These are phyloP conservation scores for Monosporascus sp. DNA, from an alignment of 2,329 filamentous ascomycete genomes.

Conservation along the genomic window DNA sequence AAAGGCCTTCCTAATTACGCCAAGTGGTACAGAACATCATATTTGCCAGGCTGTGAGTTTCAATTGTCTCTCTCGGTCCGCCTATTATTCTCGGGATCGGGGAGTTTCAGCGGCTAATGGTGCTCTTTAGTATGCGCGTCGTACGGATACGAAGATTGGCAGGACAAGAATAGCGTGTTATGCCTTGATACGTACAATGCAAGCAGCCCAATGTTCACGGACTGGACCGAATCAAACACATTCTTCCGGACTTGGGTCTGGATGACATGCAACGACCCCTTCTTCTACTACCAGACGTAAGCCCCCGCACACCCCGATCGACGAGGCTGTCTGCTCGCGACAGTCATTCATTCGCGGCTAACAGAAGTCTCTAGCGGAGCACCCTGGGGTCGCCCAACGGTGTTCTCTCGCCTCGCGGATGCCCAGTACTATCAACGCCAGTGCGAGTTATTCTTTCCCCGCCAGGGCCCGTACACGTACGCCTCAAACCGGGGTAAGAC, in stretches of 20 bases:
- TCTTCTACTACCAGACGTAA: conserved; percentile 51
- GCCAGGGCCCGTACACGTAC: conserved; percentile 43
- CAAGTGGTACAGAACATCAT: conserved; percentile 42
- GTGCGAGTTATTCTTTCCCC: conserved; percentile 52
- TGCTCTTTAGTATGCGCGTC: conserved; percentile 29
- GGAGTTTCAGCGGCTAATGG: background rate
- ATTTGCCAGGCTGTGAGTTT: conserved; percentile 43
- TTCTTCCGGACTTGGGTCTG: conserved; percentile 53
- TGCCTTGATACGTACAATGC: conserved; percentile 52
- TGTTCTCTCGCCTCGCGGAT: conserved; percentile 48
- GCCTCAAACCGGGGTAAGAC: conserved; percentile 41
- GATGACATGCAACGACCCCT: conserved; percentile 61
- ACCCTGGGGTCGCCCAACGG: conserved; percentile 36
- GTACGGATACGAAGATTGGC: conserved; percentile 43
- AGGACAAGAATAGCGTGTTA: conserved; percentile 33
- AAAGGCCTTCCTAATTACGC: conserved; percentile 51
- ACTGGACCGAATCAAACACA: conserved; percentile 40
- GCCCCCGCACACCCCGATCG: conserved; percentile 5
- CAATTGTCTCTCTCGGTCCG: background rate
- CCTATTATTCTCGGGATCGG: background rate
- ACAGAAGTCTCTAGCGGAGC: conserved; percentile 32
- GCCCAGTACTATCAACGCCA: conserved; percentile 50
- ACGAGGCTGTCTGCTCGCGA: no score
- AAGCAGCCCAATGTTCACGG: conserved; percentile 44
- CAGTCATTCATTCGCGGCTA: no score